Evolutionary conservation across 768 basidiomycete genomes (phyloP).

Genomic region (Amanita pseudoporphyria): DNA sequence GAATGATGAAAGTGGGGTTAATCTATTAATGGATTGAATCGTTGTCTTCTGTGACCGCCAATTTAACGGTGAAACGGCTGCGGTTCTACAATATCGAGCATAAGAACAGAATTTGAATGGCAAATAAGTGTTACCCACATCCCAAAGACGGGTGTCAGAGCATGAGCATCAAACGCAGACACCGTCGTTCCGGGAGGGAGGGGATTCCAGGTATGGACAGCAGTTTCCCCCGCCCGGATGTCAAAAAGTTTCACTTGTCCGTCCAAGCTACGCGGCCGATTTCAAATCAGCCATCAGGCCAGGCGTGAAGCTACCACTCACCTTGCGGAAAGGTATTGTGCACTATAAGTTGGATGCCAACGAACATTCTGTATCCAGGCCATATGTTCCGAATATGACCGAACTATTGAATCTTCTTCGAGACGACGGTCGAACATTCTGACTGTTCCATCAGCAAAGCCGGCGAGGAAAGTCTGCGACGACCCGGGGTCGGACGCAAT

Average conservation of each 20-base stretch:
- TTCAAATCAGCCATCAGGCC: background rate
- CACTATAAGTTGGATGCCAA: slow-evolving; percentile 61
- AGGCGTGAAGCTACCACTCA: slow-evolving; percentile 23
- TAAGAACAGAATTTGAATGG: slow-evolving; percentile 1
- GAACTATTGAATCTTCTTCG: slow-evolving; percentile 73
- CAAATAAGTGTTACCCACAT: slow-evolving; percentile 42
- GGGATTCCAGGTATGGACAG: slow-evolving; percentile 53
- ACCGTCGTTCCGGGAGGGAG: slow-evolving; percentile 55
- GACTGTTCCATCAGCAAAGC: slow-evolving; percentile 88
- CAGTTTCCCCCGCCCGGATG: slow-evolving; percentile 51
- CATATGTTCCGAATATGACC: slow-evolving; percentile 64
- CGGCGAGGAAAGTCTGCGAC: slow-evolving; percentile 74
- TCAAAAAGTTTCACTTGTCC: slow-evolving; percentile 94
- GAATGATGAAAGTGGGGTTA: slow-evolving; percentile 32
- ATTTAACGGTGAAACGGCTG: slow-evolving; percentile 45
- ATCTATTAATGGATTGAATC: slow-evolving; percentile 45
- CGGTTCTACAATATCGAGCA: slow-evolving; percentile 31
- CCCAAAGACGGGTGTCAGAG: slow-evolving; percentile 75
- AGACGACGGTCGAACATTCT: slow-evolving; percentile 90
- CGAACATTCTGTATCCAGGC: slow-evolving; percentile 90
- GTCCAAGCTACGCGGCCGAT: slow-evolving; percentile 47
- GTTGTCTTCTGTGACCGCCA: slow-evolving; percentile 60
- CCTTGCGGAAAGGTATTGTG: slow-evolving; percentile 83
- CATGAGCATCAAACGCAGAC: slow-evolving; percentile 81
- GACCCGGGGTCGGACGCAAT: slow-evolving; percentile 70